Evolutionary conservation across 208 protist genomes (phyloP).

Genomic region (Acanthamoeba healyi): DNA sequence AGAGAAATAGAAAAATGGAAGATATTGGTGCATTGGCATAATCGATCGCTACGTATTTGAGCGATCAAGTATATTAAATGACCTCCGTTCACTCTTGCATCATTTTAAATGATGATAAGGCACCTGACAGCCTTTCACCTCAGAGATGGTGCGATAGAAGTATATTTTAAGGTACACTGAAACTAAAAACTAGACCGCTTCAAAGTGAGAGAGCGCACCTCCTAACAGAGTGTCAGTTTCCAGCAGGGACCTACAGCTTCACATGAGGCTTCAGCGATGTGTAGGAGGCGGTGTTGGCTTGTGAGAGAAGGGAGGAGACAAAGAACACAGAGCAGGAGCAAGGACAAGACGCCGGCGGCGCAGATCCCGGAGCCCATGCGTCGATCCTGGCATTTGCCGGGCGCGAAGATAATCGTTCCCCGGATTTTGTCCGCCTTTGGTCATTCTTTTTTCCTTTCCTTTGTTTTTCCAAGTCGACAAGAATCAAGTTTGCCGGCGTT

Average conservation of each 20-base stretch:
- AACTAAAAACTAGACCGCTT: background rate
- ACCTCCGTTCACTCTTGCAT: conserved; percentile 5
- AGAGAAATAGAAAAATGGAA: background rate
- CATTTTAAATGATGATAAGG: conserved; percentile 39
- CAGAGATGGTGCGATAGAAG: conserved; percentile 40
- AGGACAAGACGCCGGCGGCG: background rate
- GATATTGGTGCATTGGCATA: conserved; percentile 35
- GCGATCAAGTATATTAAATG: conserved; percentile 15
- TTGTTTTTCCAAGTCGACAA: background rate
- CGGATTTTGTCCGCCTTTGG: background rate
- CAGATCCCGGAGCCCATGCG: too few species aligned
- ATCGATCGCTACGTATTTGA: background rate
- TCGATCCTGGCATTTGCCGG: too few species aligned
- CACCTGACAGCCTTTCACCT: conserved; percentile 40
- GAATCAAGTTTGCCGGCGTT: background rate
- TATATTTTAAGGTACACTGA: too few species aligned
- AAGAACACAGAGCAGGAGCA: background rate
- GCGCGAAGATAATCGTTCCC: too few species aligned
- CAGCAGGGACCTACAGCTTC: too few species aligned
- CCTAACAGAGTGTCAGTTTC: too few species aligned
- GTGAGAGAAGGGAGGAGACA: background rate
- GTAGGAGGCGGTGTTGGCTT: too few species aligned
- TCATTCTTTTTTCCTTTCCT: background rate
- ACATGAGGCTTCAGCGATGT: background rate
- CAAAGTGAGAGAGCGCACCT: background rate